Evolutionary conservation across 2,329 filamentous ascomycete genomes (phyloP), one percentile per base, ranked within the genome.

Genomic region (Coniochaeta prunicola): DNA sequence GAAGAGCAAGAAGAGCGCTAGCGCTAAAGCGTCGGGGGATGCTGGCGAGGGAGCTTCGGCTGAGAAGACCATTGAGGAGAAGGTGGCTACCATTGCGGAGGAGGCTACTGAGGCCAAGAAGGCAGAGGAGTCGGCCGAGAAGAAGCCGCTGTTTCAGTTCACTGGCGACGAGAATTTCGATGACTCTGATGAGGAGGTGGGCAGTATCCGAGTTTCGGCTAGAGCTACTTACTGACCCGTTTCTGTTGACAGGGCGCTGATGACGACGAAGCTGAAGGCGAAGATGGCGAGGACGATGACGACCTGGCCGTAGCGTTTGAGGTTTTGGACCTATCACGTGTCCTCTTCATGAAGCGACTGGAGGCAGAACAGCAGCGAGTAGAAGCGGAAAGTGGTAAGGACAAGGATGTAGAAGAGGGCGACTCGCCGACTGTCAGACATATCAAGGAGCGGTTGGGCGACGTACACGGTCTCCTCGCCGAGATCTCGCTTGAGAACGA

Each of bases 401-500:
- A 70, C 42, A 79, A 80, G 60, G 74, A 77, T 60, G 69, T 68
- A 26, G 38, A 34, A 12, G 34, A 62, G 36, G 62, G 48, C 33
- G 63, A 64, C 57, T 73, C 73, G 8, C 73, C 75, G 42, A 66
- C 70, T 2, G 64, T 78, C 48, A 75, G 80, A 63, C 85, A 89
- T 61, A 79, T 92, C 68, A 92, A 92, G 73, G 91, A 96, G 73
- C 86, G 91, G 59, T 82, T 97, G 34, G 91, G 91, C 61, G 94
- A 99, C 70, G 96, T 91, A 9, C 91, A 97, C 71, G 92, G 97
- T 70, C 83, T 96, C 59, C 89, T 97, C 62, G 90, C 92, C 10
- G 94, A 99, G 74, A 97, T 99, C 62, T 96, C 90, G n/a, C 80
- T 99, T 30, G 94, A 99, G 76, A 96, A 94, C 65, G 94, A 97